Conservation (phyloP, 1,284 basidiomycete species). For the Trametes hirsuta region DNA sequence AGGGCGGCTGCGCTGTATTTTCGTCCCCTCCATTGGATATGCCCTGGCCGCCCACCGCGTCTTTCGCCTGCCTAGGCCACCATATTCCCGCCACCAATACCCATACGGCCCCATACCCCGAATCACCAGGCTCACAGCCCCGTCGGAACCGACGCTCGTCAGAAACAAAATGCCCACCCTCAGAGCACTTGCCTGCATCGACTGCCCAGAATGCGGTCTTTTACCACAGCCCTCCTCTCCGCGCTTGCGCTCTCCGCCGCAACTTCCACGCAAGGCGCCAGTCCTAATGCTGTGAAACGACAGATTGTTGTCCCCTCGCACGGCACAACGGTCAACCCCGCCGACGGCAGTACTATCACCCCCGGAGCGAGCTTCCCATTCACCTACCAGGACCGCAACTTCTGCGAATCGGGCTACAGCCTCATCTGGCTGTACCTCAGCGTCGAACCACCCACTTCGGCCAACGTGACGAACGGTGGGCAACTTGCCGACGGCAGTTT, state of each 20-base stretch:
- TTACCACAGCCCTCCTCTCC: conserved; percentile 4
- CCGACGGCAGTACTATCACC: conserved; percentile 16
- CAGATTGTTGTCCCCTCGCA: conserved; percentile 21
- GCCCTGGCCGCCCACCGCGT: too few species aligned
- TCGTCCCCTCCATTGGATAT: too few species aligned
- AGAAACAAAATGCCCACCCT: neutral
- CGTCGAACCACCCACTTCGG: conserved; percentile 14
- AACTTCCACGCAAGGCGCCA: conserved; percentile 2
- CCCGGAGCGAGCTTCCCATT: conserved; percentile 25
- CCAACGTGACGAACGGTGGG: conserved; percentile 17
- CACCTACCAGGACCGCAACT: conserved; percentile 20
- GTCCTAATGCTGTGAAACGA: conserved; percentile 10
- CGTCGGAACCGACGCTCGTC: too few species aligned
- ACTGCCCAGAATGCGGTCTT: conserved; percentile 11
- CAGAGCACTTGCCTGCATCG: neutral
- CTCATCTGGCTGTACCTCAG: conserved; percentile 27
- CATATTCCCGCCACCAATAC: too few species aligned
- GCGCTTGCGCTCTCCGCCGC: conserved; percentile 8
- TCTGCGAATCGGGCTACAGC: conserved; percentile 29
- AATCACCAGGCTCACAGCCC: too few species aligned
- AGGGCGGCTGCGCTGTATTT: too few species aligned
- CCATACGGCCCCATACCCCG: too few species aligned
- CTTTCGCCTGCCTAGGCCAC: too few species aligned
- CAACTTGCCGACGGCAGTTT: conserved; percentile 23
- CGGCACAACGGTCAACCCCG: conserved; percentile 21